These are phyloP conservation scores for Sabuloglossum arenarium DNA, from an alignment of 495 filamentous ascomycete species.

Conservation along the genomic window DNA sequence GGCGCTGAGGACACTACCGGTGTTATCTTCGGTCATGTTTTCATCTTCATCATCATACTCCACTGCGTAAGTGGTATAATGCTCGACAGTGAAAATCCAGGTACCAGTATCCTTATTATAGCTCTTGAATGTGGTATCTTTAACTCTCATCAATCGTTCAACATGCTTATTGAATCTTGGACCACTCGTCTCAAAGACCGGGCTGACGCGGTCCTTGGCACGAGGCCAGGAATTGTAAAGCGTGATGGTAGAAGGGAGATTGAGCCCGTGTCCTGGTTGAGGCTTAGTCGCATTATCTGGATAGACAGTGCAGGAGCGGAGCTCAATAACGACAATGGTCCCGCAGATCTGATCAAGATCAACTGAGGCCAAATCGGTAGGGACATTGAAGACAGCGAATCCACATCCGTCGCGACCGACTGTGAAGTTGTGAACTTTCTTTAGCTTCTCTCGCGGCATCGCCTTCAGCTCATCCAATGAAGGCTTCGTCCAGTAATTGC, in stretches of 20 bases:
- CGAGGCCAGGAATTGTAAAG: conserved; percentile 86
- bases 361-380: conserved; percentile 58
- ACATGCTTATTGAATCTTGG: conserved; percentile 57
- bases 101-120: conserved; percentile 61
- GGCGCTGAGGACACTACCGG: conserved; percentile 34
- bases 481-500: conserved; percentile 74
- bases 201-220: conserved; percentile 33
- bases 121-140: conserved; percentile 55
- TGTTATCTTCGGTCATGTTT: conserved; percentile 13
- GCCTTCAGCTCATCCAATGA: conserved; percentile 43
- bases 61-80: conserved; percentile 91
- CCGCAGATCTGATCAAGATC: conserved; percentile 51
- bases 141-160: conserved; percentile 52
- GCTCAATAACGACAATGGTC: conserved; percentile 48
- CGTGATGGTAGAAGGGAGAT: conserved; percentile 67
- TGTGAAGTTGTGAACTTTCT: conserved; percentile 46
- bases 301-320: conserved; percentile 73
- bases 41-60: conserved; percentile 68
- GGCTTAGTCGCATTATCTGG: conserved; percentile 55
- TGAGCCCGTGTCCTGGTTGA: conserved; percentile 62
- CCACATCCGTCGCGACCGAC: conserved; percentile 70
- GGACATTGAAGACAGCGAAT: conserved; percentile 53
- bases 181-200: conserved; percentile 30
- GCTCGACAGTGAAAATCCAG: conserved; percentile 80
- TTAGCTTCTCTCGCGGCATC: conserved; percentile 52